These are phyloP conservation scores for Pleurotus djamor DNA, from an alignment of 768 basidiomycete species.

Conservation along the genomic window DNA sequence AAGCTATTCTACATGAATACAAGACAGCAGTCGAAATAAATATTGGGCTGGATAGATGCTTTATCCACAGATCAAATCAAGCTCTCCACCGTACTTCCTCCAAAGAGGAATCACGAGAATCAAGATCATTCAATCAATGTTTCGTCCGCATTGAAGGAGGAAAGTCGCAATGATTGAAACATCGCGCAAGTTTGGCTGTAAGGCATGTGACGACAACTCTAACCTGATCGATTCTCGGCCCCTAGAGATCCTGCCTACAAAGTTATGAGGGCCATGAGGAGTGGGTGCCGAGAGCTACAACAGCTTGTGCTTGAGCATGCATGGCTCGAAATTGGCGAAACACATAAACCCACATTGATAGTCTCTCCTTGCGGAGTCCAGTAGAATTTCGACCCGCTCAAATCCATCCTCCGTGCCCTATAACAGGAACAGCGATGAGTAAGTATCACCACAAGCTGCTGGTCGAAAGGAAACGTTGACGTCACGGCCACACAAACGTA, in stretches of 20 bases:
- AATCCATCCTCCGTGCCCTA: constrained; percentile 36
- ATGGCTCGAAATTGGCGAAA: not conserved
- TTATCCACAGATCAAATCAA: no score
- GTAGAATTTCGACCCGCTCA: constrained; percentile 33
- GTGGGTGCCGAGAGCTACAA: constrained; percentile 14
- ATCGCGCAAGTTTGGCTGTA: constrained; percentile 44
- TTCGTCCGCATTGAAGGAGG: constrained; percentile 45
- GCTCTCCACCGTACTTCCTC: no score
- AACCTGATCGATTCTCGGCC: constrained; percentile 31
- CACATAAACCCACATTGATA: constrained; percentile 19
- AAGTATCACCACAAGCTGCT: not conserved
- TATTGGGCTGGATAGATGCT: not conserved
- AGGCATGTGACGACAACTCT: constrained; percentile 43
- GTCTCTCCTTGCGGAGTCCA: constrained; percentile 31
- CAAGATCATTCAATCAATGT: constrained; percentile 34
- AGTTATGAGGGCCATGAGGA: constrained; percentile 6
- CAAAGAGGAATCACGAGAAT: not conserved
- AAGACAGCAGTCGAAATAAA: not conserved
- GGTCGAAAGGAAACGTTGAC: not conserved
- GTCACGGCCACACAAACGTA: constrained; percentile 17
- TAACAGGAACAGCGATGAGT: not conserved
- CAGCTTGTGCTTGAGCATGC: constrained; percentile 11
- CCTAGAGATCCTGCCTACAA: constrained; percentile 34
- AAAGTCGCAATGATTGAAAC: constrained; percentile 41
- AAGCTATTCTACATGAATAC: not conserved